Base-by-base conservation (phyloP, 1,139 yeast species). In the Insectozyma bohioensis region DNA sequence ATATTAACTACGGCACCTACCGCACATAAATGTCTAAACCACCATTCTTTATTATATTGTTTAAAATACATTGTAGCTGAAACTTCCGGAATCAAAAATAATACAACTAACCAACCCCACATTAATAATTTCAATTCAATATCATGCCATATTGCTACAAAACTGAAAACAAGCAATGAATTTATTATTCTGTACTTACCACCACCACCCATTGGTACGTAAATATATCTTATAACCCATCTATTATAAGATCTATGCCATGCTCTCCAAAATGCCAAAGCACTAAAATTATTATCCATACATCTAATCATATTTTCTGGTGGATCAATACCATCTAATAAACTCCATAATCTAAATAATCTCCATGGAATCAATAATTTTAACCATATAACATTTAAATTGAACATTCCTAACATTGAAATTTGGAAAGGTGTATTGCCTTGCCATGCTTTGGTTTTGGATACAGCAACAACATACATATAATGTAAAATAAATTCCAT, bases 101-200 rank as follows among this genome's bases (percentile, higher is more conserved):
- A 45, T 4, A 92, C 97, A 36, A 92, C 73, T 20, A 87, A 62
- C 97, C 97, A 90, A 5, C 98, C 97, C 99, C 99, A 94, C 42
- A 90, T 63, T 33, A 94, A 63, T 31, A 94, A 63, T 45, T 78
- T 80, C 49, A 92, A 71, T 57, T 92, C 92, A 43, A 94, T 90
- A 52, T 94, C 98, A 59, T 94, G 99, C 99, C 99, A 94, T 19
- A 94, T 69, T 3, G 98, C 98, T 22, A 94, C 98, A 61, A 94
- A 94, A 21, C 95, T 81, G 54, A 94, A 94, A n/a, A 88, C 97
- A 16, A 90, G 75, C 26, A 92, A 63, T 19, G 90, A 79, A 42
- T 92, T 90, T 32, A 84, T 43, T 6, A 92, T 63, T 43, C 95
- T 64, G 47, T 76, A 73, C 6, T 62, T 65, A 1, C 85, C 73